phyloP scores from a whole-genome alignment of 345 rosid species.

The Eucalyptus victrix region DNA sequence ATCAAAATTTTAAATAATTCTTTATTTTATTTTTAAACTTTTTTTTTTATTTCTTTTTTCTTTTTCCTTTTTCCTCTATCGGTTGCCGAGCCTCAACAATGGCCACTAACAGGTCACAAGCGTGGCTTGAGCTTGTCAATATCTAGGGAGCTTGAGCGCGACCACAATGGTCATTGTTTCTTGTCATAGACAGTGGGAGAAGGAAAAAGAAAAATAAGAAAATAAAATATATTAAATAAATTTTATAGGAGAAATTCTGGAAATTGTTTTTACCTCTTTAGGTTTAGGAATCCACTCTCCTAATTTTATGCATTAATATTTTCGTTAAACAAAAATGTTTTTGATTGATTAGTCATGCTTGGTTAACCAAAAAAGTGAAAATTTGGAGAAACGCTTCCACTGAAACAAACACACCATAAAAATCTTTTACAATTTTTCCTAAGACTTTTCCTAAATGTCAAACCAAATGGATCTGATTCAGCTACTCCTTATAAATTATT shows the following conservation, averaged over 20 bases:
- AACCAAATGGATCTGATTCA: no score
- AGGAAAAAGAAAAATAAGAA: fast-evolving
- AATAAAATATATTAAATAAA: no score
- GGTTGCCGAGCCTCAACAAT: fast-evolving
- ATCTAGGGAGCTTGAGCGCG: fast-evolving
- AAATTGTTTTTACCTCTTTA: no score
- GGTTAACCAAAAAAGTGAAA: background rate
- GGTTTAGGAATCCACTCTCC: background rate
- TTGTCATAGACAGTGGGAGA: no score
- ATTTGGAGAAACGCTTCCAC: background rate
- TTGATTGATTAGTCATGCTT: no score
- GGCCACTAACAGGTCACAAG: no score
- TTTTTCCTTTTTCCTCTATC: fast-evolving
- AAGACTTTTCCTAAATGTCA: background rate
- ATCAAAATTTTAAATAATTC: no score
- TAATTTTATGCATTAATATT: no score
- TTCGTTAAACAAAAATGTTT: no score
- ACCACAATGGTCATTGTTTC: no score
- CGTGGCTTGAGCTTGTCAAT: background rate
- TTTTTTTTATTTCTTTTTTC: fast-evolving
- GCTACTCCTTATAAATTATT: background rate
- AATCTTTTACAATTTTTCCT: fast-evolving
- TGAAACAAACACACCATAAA: fast-evolving
- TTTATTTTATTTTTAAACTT: no score
- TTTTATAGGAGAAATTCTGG: fast-evolving